Base-by-base conservation (phyloP, 2,329 filamentous ascomycete species). In the Cercospora canescens region DNA sequence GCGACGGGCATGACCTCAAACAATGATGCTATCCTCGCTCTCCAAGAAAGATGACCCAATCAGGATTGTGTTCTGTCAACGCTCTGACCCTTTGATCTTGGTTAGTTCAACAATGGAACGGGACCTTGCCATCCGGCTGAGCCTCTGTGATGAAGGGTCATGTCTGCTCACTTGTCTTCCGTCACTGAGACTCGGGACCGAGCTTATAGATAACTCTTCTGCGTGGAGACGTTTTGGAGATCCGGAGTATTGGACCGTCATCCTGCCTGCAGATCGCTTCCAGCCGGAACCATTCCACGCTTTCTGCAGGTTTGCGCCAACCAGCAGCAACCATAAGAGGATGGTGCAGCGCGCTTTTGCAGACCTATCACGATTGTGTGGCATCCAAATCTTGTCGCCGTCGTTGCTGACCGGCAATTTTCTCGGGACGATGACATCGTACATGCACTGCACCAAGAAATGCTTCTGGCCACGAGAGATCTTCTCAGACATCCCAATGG, bases 111-210 rank as follows among this genome's bases (percentile, higher is more conserved):
- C 5, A 16, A 16, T 18, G 52, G n/a, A 35, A 56, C n/a, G 52
- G 52, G 52, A n/a, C 16, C 52, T 18, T 35, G 52, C 16, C 21
- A 56, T 56, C 52, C 52, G 52, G 28, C 28, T 56, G 28, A 32
- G 52, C 52, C 16, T 34, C 28, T 56, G 52, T 56, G 52, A 56
- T 56, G 28, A n/a, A 56, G 35, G 26, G 50, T 32, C n/a, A 60
- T 39, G 58, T 28, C n/a, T 60, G 26, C 32, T 60, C 37, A 50
- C 16, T 30, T 60, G 35, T 34, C 24, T 24, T 48, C 59, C 21
- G 26, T 52, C 45, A n/a, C n/a, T 30, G 59, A 62, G 28, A 39
- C 59, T 62, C 59, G 59, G 59, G 18, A 62, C 59, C 59, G 59
- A 54, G 45, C 26, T 62, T 14, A 60, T 28, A 60, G 26, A 61